A percentile compares a stretch with the other conserved stretches of the same genome.
phyloP scores from a whole-genome alignment of 495 filamentous ascomycete species.

The Ramalina peruviana region DNA sequence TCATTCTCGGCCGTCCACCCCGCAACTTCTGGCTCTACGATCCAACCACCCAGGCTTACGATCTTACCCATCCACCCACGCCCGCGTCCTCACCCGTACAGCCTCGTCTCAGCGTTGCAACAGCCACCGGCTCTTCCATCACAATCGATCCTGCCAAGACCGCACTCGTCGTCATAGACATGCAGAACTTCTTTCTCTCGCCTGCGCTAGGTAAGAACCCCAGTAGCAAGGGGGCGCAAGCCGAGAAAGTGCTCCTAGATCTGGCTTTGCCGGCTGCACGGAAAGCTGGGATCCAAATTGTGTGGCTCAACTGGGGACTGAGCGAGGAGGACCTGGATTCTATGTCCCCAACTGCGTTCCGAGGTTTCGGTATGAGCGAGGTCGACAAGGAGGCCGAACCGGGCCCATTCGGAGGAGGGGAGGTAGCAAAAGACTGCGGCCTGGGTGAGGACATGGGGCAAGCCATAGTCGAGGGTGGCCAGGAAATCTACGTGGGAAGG shows the following conservation, averaged over 20 bases:
- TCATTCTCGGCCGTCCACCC: too few relatives aligned
- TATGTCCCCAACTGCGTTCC: conserved; percentile 35
- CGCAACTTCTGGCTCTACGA: conserved; percentile 3
- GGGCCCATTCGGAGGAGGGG: not conserved
- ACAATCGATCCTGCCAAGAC: conserved; percentile 27
- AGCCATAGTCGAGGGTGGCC: conserved; percentile 24
- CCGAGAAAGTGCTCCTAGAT: conserved; percentile 18
- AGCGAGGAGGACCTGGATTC: conserved; percentile 33
- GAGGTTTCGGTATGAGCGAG: conserved; percentile 31
- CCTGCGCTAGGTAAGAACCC: conserved; percentile 20
- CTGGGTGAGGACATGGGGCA: conserved; percentile 31
- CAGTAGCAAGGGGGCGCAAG: conserved; percentile 16
- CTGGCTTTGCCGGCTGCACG: conserved; percentile 30
- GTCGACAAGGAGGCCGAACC: conserved; percentile 9
- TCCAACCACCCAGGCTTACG: not conserved
- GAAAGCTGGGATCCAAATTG: conserved; percentile 32
- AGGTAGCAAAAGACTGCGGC: conserved; percentile 10
- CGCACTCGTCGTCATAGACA: conserved; percentile 44
- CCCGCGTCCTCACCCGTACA: not conserved
- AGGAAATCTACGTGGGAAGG: conserved; percentile 28
- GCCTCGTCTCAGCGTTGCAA: conserved; percentile 4
- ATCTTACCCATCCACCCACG: not conserved
- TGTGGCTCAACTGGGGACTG: conserved; percentile 51
- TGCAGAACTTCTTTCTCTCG: conserved; percentile 50
- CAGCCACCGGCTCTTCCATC: conserved; percentile 17